Evolutionary conservation across 805 yeast genomes (phyloP), one percentile per base, ranked within the genome.

Genomic region (Groenewaldozyma salmanticensis): DNA sequence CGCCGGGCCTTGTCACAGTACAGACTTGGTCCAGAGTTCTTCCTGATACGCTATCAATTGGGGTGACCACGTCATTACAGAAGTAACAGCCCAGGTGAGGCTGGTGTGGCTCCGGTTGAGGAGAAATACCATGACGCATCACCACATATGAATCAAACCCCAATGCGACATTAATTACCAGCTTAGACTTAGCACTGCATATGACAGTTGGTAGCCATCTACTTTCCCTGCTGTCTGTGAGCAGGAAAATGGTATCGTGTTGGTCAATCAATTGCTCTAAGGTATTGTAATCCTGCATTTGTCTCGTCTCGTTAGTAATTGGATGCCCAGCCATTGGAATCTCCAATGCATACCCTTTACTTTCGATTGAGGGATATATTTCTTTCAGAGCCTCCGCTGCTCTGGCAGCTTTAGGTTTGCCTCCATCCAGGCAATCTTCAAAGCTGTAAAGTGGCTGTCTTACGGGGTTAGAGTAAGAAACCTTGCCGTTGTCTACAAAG

Each of bases 321-420:
- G 92, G 81, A 58, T 92, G 98, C 0, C 97, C 99, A 18, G 87
- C 83, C 98, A 92, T 92, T 1, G 98, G 97, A 2, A 92, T 83
- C 45, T 81, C 90, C 22, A 92, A 50, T 22, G 65, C 63, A 37
- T 66, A 58, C 0, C 96, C 97, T 4, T 53, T 43, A 0, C 87
- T 63, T 20, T 72, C 64, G 5, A 84, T 85, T 0, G 83, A 72
- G 0, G 98, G 98, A 48, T 81, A 88, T 1, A 92, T 77, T 50
- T 69, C 74, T 48, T 70, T 73, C 48, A 92, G 59, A 0, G 86
- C 73, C 15, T 64, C 68, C 0, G 95, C 92, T 0, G 97, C 97
- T 4, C 77, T 65, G 24, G 58, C 58, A 0, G 97, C 95, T 56
- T 92, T 92, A n/a, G 66, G 65, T 31, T 68, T 68, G 1, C 95